Conservation (phyloP, 2,329 filamentous ascomycete species). For the Rasamsonia emersonii region DNA sequence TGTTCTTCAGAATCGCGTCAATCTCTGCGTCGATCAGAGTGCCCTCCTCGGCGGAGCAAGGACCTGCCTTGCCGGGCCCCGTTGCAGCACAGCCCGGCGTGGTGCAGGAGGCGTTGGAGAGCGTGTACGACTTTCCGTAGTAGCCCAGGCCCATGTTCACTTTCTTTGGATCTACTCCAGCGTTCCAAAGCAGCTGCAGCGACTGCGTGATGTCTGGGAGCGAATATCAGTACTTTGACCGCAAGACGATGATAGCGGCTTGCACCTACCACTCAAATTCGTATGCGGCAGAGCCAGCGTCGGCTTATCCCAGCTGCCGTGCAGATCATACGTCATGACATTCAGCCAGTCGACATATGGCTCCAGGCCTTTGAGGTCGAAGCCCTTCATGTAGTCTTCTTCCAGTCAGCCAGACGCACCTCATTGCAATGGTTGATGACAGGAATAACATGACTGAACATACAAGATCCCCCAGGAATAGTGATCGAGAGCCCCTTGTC, state of each 20-base stretch:
- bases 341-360: constrained; percentile 11
- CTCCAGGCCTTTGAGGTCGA: constrained; percentile 15
- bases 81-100: constrained; percentile 13
- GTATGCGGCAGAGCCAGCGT: constrained; percentile 6
- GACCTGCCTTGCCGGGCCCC: constrained; percentile 12
- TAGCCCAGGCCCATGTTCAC: constrained; percentile 22
- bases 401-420: not conserved
- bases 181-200: constrained; percentile 20
- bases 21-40: constrained; percentile 19
- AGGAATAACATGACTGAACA: not conserved
- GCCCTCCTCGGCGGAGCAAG: constrained; percentile 15
- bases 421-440: not conserved
- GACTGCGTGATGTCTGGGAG: constrained; percentile 3
- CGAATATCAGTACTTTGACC: not conserved
- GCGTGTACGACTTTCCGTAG: constrained; percentile 19
- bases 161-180: constrained; percentile 16
- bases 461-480: constrained; percentile 8
- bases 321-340: constrained; percentile 12
- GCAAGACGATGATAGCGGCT: not conserved
- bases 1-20: constrained; percentile 13
- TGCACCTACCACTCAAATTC: constrained; percentile 6
- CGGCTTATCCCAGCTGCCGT: constrained; percentile 20
- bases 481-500: constrained; percentile 8
- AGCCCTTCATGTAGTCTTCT: constrained; percentile 14
- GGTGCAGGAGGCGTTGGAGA: constrained; percentile 17